Conservation (phyloP, 2,329 filamentous ascomycete species). For the Aureobasidium sp. region DNA sequence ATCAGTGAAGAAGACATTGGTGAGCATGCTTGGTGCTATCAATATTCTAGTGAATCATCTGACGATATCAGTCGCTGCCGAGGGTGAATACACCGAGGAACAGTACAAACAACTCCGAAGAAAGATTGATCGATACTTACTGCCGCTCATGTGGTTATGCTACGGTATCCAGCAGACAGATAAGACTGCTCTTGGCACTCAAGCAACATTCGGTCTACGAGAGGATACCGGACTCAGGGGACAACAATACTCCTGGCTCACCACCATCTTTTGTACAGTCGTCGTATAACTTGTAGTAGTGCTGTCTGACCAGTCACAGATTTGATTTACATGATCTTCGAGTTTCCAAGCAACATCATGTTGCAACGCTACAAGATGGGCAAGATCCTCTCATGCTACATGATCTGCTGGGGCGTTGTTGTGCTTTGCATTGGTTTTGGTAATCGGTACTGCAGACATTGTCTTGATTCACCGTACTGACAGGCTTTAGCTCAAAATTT, state of each 20-base stretch:
- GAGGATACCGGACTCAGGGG: constrained; percentile 45
- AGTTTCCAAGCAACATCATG: constrained; percentile 40
- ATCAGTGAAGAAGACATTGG: constrained; percentile 12
- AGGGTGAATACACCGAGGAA: constrained; percentile 29
- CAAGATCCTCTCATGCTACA: constrained; percentile 39
- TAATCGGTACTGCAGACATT: neutral
- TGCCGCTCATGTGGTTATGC: constrained; percentile 55
- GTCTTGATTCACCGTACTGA: neutral
- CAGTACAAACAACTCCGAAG: constrained; percentile 32
- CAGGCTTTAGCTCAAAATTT: constrained; percentile 31
- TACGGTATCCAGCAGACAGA: constrained; percentile 58
- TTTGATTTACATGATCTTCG: constrained; percentile 43
- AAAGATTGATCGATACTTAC: constrained; percentile 52
- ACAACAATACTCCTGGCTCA: constrained; percentile 45
- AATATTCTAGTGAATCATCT: neutral
- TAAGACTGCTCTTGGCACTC: constrained; percentile 43
- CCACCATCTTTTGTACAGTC: constrained; percentile 41
- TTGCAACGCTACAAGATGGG: constrained; percentile 41
- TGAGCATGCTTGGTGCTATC: neutral
- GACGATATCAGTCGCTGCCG: neutral
- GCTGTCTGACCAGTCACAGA: constrained; percentile 24
- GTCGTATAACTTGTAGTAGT: neutral
- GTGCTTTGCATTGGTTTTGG: constrained; percentile 34
- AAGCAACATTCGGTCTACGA: constrained; percentile 58
- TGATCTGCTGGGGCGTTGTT: constrained; percentile 36